These are phyloP conservation scores for Phialemonium atrogriseum DNA, from an alignment of 2,329 filamentous ascomycete genomes.

Conservation along the genomic window DNA sequence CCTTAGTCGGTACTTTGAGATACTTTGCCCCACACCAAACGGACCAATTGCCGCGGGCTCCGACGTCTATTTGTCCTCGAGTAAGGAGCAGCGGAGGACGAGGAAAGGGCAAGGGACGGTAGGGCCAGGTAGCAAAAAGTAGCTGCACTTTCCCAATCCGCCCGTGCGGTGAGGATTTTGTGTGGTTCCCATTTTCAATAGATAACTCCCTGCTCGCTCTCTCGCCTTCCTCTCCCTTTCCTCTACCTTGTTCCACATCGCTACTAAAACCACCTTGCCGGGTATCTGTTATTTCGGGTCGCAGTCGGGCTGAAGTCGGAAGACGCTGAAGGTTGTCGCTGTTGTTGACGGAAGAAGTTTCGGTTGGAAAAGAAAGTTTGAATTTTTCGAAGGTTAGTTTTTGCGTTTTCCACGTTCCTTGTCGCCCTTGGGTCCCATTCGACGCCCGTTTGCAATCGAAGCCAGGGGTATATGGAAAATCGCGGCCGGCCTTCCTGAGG, in stretches of 20 bases:
- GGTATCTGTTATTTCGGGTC: constrained; percentile 13
- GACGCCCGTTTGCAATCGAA: too few relatives aligned
- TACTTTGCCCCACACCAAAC: too few relatives aligned
- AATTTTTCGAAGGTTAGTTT: constrained; percentile 11
- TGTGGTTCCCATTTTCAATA: constrained; percentile 8
- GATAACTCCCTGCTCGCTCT: constrained; percentile 3
- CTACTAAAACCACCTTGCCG: constrained; percentile 11
- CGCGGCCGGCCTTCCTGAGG: too few relatives aligned
- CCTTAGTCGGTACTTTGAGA: too few relatives aligned
- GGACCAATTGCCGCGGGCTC: too few relatives aligned
- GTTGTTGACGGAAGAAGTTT: constrained; percentile 9
- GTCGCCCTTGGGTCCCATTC: not conserved
- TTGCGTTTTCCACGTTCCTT: not conserved
- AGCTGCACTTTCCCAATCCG: too few relatives aligned
- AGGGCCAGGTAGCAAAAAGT: too few relatives aligned
- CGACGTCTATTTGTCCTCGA: too few relatives aligned
- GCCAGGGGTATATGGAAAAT: too few relatives aligned
- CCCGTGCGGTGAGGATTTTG: constrained; percentile 1
- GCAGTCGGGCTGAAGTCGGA: constrained; percentile 20
- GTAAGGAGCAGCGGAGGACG: too few relatives aligned
- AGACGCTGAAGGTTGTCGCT: constrained; percentile 13
- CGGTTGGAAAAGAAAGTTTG: constrained; percentile 4
- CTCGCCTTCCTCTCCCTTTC: constrained; percentile 7
- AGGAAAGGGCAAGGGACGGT: too few relatives aligned
- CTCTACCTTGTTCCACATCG: constrained; percentile 12